These are phyloP conservation scores for Termitomyces sp. DNA, from an alignment of 768 basidiomycete species.

Conservation along the genomic window DNA sequence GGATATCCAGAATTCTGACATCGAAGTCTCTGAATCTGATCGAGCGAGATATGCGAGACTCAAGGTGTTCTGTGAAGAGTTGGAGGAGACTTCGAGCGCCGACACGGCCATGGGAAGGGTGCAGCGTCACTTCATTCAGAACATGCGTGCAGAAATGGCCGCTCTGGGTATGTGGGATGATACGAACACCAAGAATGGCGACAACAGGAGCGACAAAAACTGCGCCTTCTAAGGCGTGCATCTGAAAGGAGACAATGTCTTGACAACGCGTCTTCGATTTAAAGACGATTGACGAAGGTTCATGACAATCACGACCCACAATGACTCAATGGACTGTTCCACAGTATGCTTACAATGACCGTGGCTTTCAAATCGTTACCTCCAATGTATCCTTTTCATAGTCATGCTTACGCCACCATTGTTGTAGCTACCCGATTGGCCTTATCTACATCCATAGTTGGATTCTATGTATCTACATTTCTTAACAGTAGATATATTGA, in stretches of 20 bases:
- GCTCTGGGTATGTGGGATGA: background rate
- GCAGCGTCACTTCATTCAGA: background rate
- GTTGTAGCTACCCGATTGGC: no score
- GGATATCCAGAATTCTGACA: background rate
- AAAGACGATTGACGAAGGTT: background rate
- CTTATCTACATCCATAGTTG: no score
- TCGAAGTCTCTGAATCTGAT: background rate
- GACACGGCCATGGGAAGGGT: constrained; percentile 1
- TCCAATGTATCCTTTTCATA: no score
- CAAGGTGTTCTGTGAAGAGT: background rate
- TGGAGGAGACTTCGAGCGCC: constrained; percentile 3
- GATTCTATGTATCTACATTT: background rate
- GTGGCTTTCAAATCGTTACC: no score
- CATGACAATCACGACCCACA: background rate
- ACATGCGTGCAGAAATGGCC: background rate
- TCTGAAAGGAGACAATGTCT: background rate
- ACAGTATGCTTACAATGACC: no score
- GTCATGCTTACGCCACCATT: no score
- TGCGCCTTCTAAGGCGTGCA: background rate
- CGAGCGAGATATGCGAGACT: background rate
- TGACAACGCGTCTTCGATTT: background rate
- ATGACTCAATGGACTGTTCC: background rate
- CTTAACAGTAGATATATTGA: no score
- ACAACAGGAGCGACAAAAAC: background rate
- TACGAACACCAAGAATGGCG: background rate